Evolutionary conservation across 805 yeast genomes (phyloP).

Genomic region (Hagleromyces aurorensis): DNA sequence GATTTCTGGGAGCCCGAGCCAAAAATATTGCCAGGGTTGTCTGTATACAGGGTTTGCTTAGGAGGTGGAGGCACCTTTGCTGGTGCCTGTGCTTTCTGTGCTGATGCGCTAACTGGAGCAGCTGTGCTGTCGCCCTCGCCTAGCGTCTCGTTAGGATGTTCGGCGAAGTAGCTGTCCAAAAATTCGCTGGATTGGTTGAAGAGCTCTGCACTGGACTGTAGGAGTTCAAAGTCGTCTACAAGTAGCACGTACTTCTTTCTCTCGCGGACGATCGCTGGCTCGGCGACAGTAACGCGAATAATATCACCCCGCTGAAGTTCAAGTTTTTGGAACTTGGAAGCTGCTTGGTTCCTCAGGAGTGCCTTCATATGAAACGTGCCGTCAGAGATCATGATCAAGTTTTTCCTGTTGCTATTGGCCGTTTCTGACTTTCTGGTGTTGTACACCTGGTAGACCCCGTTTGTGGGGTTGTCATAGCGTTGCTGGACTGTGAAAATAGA

Average conservation of each 20-base stretch:
- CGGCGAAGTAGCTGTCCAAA: slow-evolving; percentile 50
- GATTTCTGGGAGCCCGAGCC: too few relatives aligned
- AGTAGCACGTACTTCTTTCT: slow-evolving; percentile 42
- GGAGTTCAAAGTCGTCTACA: slow-evolving; percentile 40
- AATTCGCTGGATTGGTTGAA: slow-evolving; percentile 34
- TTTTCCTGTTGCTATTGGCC: slow-evolving; percentile 23
- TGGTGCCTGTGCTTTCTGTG: too few relatives aligned
- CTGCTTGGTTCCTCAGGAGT: slow-evolving; percentile 43
- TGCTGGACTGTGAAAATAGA: slow-evolving; percentile 24
- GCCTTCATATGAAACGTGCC: slow-evolving; percentile 45
- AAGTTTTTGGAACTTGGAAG: slow-evolving; percentile 37
- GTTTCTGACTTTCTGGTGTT: slow-evolving; percentile 29
- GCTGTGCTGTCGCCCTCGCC: slow-evolving; percentile 9
- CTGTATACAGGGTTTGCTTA: too few relatives aligned
- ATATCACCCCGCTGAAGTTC: slow-evolving; percentile 40
- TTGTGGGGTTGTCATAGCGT: slow-evolving; percentile 26
- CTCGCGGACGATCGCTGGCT: slow-evolving; percentile 29
- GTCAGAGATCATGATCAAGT: slow-evolving; percentile 40
- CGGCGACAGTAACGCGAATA: slow-evolving; percentile 25
- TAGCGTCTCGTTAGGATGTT: slow-evolving; percentile 45
- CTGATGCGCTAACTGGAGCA: slow-evolving; percentile 7
- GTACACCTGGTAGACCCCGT: slow-evolving; percentile 28
- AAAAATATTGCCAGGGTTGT: too few relatives aligned
- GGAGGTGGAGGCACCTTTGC: too few relatives aligned
- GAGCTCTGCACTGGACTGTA: slow-evolving; percentile 33